phyloP scores from a whole-genome alignment of 306 rosid species.

The Lathyrus sativus region DNA sequence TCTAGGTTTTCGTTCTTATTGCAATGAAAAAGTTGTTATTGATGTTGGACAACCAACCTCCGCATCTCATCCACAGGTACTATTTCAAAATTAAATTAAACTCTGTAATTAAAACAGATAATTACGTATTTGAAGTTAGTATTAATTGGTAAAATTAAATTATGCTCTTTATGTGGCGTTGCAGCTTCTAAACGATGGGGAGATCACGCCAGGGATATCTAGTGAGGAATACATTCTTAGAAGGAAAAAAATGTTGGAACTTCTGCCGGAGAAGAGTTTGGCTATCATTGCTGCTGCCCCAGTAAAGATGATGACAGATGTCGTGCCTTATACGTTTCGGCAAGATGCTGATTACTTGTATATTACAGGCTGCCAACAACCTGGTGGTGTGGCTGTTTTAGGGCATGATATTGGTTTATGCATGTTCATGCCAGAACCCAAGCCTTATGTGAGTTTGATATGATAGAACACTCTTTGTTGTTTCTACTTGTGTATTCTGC shows the following conservation, averaged over 20 bases:
- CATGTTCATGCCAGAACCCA: slow-evolving; percentile 96
- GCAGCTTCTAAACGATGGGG: slow-evolving; percentile 83
- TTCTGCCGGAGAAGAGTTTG: slow-evolving; percentile 83
- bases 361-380: slow-evolving; percentile 94
- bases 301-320: slow-evolving; percentile 94
- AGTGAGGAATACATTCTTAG: slow-evolving; percentile 70
- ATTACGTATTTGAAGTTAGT: background rate
- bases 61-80: slow-evolving; percentile 82
- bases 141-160: background rate
- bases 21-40: slow-evolving; percentile 43
- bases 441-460: slow-evolving; percentile 60
- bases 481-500: too few species aligned
- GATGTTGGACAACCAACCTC: slow-evolving; percentile 93
- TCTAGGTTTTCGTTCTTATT: slow-evolving; percentile 53
- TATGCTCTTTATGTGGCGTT: slow-evolving; percentile 28
- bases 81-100: background rate
- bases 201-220: slow-evolving; percentile 79
- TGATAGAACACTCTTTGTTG: too few species aligned
- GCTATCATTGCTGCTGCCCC: slow-evolving; percentile 92
- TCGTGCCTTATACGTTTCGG: slow-evolving; percentile 88
- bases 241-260: slow-evolving; percentile 78
- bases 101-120: background rate
- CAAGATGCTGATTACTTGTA: slow-evolving; percentile 87
- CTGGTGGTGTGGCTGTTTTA: slow-evolving; percentile 86
- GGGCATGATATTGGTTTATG: slow-evolving; percentile 83